Conservation (phyloP, 176 grass and related monocot genomes). For the Paspalum vaginatum region DNA sequence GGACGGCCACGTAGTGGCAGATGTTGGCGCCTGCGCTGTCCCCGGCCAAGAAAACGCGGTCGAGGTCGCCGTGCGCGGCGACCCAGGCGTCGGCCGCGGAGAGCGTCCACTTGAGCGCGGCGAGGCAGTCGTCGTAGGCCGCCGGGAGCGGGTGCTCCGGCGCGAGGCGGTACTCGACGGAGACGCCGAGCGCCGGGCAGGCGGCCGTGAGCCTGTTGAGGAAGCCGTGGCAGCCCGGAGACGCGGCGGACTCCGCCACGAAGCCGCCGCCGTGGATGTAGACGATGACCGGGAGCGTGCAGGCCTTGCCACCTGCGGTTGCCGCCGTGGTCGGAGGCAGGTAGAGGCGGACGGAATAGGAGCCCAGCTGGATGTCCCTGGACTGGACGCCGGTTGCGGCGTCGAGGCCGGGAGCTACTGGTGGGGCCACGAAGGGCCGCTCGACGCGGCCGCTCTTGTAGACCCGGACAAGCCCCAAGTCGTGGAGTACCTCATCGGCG, state of each 20-base stretch:
- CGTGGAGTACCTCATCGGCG: constrained; percentile 14
- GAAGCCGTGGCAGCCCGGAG: constrained; percentile 34
- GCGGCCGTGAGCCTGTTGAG: constrained; percentile 37
- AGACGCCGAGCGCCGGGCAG: constrained; percentile 36
- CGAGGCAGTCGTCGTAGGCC: constrained; percentile 58
- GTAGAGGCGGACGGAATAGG: constrained; percentile 29
- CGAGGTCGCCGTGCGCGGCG: constrained; percentile 38
- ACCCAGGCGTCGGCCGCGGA: constrained; percentile 43
- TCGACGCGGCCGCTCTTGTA: constrained; percentile 45
- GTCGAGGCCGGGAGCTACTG: neutral
- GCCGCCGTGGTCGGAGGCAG: neutral
- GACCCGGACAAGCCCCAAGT: neutral
- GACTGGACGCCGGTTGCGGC: constrained; percentile 22
- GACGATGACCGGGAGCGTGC: constrained; percentile 30
- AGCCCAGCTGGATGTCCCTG: constrained; percentile 15
- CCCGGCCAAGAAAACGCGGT: constrained; percentile 32
- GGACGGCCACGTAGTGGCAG: constrained; percentile 42
- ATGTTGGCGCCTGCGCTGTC: constrained; percentile 49
- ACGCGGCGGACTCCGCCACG: constrained; percentile 9
- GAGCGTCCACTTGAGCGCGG: constrained; percentile 40
- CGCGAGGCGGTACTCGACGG: constrained; percentile 76
- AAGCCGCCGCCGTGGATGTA: constrained; percentile 39
- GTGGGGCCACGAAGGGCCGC: neutral
- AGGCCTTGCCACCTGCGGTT: too few relatives aligned
- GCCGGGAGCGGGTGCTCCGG: constrained; percentile 75